Percentiles rank a stretch among this genome's conserved stretches.
Conservation (phyloP, 2,329 filamentous ascomycete species). For the Rhynchosporium graminicola region DNA sequence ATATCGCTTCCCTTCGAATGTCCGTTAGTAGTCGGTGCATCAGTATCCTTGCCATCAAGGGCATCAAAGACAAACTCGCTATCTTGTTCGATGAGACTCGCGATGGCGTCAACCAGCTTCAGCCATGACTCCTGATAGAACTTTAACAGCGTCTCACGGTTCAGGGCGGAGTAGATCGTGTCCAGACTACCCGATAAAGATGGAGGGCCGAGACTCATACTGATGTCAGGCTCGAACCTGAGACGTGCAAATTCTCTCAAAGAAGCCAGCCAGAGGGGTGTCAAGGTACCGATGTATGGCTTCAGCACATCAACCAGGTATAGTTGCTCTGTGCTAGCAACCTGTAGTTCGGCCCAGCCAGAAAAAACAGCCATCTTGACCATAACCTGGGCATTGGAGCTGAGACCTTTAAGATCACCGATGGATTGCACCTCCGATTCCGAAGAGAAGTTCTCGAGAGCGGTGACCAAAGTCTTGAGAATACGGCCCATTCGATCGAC, state of each 20-base stretch:
- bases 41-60: conserved; percentile 77
- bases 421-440: conserved; percentile 83
- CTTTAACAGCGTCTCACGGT: conserved; percentile 86
- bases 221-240: conserved; percentile 95
- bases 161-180: conserved; percentile 91
- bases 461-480: conserved; percentile 86
- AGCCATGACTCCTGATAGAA: conserved; percentile 99
- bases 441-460: conserved; percentile 86
- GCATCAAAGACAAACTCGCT: conserved; percentile 98
- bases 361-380: conserved; percentile 97
- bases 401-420: conserved; percentile 88
- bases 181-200: conserved; percentile 84
- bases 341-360: conserved; percentile 95
- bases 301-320: conserved; percentile 87
- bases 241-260: conserved; percentile 90
- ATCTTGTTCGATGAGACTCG: conserved; percentile 94
- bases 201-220: conserved; percentile 80
- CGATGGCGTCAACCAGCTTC: conserved; percentile 94
- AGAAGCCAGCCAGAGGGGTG: conserved; percentile 91
- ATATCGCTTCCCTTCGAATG: conserved; percentile 73
- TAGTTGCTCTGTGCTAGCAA: conserved; percentile 87
- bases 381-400: conserved; percentile 96
- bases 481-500: conserved; percentile 99
- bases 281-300: conserved; percentile 85
- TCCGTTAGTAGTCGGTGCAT: conserved; percentile 42